A percentile compares a stretch with the other conserved stretches of the same genome.
These are phyloP conservation scores for Rhizoctonia solani DNA, from an alignment of 1,284 basidiomycete species.

Conservation along the genomic window DNA sequence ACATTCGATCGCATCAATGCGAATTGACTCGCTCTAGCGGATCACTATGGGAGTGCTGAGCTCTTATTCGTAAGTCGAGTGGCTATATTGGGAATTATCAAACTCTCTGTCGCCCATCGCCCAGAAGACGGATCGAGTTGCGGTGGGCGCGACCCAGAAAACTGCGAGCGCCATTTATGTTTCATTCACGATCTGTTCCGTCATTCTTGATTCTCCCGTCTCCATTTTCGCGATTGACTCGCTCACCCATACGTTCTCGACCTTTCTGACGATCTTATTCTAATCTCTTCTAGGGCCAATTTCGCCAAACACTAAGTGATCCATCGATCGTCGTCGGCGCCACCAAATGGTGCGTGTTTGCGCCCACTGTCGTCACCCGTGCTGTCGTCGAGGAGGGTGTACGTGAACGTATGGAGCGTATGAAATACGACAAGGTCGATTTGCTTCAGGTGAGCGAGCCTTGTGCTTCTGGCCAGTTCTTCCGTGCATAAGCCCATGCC, in stretches of 20 bases:
- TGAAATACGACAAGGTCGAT: constrained; percentile 58
- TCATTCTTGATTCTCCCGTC: too few relatives aligned
- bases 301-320: constrained; percentile 52
- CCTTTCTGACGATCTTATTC: too few relatives aligned
- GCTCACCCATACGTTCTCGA: too few relatives aligned
- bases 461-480: too few relatives aligned
- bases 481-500: too few relatives aligned
- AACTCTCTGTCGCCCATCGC: not conserved
- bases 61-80: constrained; percentile 70
- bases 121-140: too few relatives aligned
- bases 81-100: too few relatives aligned
- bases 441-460: constrained; percentile 64
- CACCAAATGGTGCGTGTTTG: constrained; percentile 83
- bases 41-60: constrained; percentile 81
- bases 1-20: not conserved
- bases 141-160: too few relatives aligned
- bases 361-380: constrained; percentile 56
- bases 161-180: too few relatives aligned
- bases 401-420: constrained; percentile 65
- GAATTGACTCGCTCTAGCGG: constrained; percentile 53
- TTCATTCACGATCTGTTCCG: too few relatives aligned
- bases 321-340: constrained; percentile 62
- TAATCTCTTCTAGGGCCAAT: constrained; percentile 80
- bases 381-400: constrained; percentile 65
- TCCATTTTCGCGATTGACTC: too few relatives aligned